Evolutionary conservation across 148 eudicot genomes (phyloP).

Genomic region (Chenopodium suecicum): DNA sequence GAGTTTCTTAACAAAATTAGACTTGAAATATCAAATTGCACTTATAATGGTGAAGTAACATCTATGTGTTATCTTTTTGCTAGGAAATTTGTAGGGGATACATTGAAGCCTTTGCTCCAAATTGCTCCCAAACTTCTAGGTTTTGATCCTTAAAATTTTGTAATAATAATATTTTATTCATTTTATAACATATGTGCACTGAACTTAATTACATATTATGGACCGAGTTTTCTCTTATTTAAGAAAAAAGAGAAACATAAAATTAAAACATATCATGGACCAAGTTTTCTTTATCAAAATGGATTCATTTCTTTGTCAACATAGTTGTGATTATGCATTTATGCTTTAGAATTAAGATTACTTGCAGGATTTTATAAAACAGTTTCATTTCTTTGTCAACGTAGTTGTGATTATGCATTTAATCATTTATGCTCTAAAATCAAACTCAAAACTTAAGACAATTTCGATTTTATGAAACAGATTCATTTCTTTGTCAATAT

Average conservation of each 20-base stretch:
- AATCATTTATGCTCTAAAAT: too few species aligned
- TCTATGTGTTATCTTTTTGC: constrained; percentile 60
- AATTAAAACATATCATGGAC: neutral
- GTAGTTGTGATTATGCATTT: neutral
- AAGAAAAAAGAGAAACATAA: too few species aligned
- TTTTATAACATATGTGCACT: too few species aligned
- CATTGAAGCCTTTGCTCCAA: constrained; percentile 43
- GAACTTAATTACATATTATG: neutral
- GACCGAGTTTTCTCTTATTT: too few species aligned
- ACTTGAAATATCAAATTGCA: constrained; percentile 33
- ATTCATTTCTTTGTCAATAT: neutral
- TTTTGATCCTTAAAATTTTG: constrained; percentile 31
- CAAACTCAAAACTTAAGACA: neutral
- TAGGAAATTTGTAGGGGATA: constrained; percentile 51
- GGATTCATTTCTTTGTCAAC: neutral
- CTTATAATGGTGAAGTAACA: constrained; percentile 44
- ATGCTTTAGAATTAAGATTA: neutral
- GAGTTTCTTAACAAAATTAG: constrained; percentile 48
- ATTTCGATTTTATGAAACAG: neutral
- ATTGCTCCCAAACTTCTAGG: constrained; percentile 49
- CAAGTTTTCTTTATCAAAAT: neutral
- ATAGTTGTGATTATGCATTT: neutral
- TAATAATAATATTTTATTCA: neutral
- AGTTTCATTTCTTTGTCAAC: neutral
- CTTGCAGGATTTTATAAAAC: too few species aligned